Base-by-base conservation (phyloP, 2,329 filamentous ascomycete species). In the Bretziella fagacearum region DNA sequence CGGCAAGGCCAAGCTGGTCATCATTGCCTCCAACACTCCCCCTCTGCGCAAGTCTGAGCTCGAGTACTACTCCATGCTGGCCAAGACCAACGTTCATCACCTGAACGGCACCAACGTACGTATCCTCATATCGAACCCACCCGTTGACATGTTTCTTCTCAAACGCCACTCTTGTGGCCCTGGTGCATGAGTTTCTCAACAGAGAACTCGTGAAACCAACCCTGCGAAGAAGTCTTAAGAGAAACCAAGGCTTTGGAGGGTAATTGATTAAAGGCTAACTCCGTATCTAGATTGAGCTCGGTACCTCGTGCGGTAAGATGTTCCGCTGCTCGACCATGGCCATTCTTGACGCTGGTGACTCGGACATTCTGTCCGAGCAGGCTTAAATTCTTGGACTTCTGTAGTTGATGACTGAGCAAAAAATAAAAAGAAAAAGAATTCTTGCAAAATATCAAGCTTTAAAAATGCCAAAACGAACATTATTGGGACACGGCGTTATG, bases 41-140 rank as follows among this genome's bases (percentile, higher is more conserved):
- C 91, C 91, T 67, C 84, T 98, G 61, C 81, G 89, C 68, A 98
- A 96, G 81, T 84, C 78, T 62, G 89, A 96, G 76, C 79, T 95
- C 54, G 89, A 95, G 74, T 95, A 84, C 73, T 86, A 87, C 74
- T 77, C 77, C 65, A 91, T 91, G 84, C 69, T 93, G 61, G 80
- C 79, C 66, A 94, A 96, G 80, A 84, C 81, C 60, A 79, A 82
- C 56, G 89, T 96, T 62, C 89, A 96, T 77, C 91, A 98, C 77
- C 96, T 95, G 73, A 76, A 76, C 58, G 91, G 91, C 62, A 94
- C 93, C 81, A 96, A 96, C 79, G 89, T 96, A 81, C 81, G 89
- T 85, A 52, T 52, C 51, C 52, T 46, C 52, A 53, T 25, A 17
- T 33, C 17, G n/a, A 17, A n/a, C 4, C 15, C 18, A 4, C 11